phyloP scores from a whole-genome alignment of 805 yeast species.

The Maudiozyma turicensis region DNA sequence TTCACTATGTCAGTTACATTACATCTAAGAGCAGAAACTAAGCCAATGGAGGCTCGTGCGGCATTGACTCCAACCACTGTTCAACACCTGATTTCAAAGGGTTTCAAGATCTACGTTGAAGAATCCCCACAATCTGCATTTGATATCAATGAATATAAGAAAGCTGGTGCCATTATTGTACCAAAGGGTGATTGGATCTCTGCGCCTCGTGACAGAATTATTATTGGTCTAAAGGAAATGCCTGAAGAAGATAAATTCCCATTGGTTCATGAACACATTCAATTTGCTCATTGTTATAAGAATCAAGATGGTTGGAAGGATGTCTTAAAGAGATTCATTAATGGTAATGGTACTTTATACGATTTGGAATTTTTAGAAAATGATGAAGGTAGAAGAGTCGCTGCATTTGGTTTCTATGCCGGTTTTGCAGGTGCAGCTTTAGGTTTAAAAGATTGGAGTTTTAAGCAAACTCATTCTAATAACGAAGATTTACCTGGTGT shows the following conservation, averaged over 20 bases:
- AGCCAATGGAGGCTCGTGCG: constrained; percentile 95
- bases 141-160: constrained; percentile 60
- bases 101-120: constrained; percentile 83
- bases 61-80: constrained; percentile 91
- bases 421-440: constrained; percentile 99
- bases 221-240: constrained; percentile 89
- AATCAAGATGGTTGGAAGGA: constrained; percentile 96
- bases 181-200: constrained; percentile 88
- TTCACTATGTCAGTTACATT: constrained; percentile 41
- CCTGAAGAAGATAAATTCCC: constrained; percentile 89
- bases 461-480: constrained; percentile 67
- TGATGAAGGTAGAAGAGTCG: constrained; percentile 95
- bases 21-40: constrained; percentile 93
- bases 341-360: constrained; percentile 82
- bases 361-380: constrained; percentile 92
- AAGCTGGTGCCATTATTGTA: constrained; percentile 78
- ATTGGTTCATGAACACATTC: constrained; percentile 89
- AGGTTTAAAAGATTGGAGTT: constrained; percentile 90
- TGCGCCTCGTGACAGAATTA: constrained; percentile 86
- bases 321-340: constrained; percentile 79
- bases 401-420: constrained; percentile 98
- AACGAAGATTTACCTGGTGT: constrained; percentile 68
- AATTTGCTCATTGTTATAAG: constrained; percentile 98
- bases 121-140: constrained; percentile 79
- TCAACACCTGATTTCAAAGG: constrained; percentile 73